phyloP scores from a whole-genome alignment of 2,329 filamentous ascomycete genomes.

The Ilyonectria destructans region DNA sequence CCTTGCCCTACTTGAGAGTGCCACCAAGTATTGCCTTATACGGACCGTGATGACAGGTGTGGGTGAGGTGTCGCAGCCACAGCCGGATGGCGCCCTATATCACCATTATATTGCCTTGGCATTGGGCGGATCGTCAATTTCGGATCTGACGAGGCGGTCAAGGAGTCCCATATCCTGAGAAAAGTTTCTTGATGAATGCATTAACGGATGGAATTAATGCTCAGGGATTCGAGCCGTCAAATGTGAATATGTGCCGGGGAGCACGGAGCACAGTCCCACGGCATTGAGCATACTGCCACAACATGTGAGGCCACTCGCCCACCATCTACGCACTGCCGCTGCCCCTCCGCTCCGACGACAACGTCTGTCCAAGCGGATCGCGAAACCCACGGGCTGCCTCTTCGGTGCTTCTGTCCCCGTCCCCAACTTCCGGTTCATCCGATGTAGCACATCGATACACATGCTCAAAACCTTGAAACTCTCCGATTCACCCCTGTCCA shows the following conservation, averaged over 20 bases:
- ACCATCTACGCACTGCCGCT: slow-evolving; percentile 8
- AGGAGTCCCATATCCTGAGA: not conserved
- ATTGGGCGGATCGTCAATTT: slow-evolving; percentile 2
- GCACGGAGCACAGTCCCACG: not conserved
- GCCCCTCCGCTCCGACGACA: slow-evolving; percentile 11
- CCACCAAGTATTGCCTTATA: slow-evolving; percentile 4
- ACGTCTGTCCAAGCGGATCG: slow-evolving; percentile 11
- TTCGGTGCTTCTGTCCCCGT: slow-evolving; percentile 10
- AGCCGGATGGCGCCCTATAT: slow-evolving; percentile 22
- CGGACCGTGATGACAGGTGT: slow-evolving; percentile 10
- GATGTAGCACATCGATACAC: slow-evolving; percentile 40
- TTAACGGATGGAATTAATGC: not conserved
- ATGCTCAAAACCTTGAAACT: slow-evolving; percentile 41
- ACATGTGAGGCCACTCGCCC: not conserved
- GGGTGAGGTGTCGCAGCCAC: slow-evolving; percentile 16
- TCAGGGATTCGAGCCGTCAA: slow-evolving; percentile 10
- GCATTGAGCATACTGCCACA: slow-evolving; percentile 8
- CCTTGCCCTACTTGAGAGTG: slow-evolving; percentile 12
- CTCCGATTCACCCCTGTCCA: slow-evolving; percentile 32
- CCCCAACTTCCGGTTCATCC: slow-evolving; percentile 42
- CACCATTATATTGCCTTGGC: slow-evolving; percentile 13
- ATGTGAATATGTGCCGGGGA: not conserved
- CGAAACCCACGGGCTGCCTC: slow-evolving; percentile 19
- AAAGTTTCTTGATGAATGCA: not conserved
- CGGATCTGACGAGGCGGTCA: slow-evolving; percentile 18